A percentile compares a stretch with the other conserved stretches of the same genome.
Conservation (phyloP, 768 basidiomycete genomes). For the Lactarius deliciosus region DNA sequence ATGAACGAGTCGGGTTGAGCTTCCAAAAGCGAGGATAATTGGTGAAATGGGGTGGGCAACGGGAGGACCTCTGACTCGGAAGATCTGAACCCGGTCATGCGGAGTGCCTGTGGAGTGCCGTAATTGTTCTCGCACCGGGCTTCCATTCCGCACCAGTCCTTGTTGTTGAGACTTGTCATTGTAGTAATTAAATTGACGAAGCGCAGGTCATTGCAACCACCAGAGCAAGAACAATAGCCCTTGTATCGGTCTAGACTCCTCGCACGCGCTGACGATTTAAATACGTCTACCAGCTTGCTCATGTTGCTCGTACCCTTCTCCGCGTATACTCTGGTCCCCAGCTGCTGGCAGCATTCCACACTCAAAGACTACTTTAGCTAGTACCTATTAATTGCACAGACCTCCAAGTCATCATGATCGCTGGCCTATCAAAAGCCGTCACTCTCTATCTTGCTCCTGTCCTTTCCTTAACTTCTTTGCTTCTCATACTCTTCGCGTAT, state of each 20-base stretch:
- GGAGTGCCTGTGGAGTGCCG: no score
- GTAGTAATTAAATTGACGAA: not conserved
- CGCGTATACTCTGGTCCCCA: not conserved
- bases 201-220: not conserved
- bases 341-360: slow-evolving; percentile 29
- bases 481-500: slow-evolving; percentile 59
- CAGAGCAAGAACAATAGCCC: slow-evolving; percentile 10
- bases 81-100: no score
- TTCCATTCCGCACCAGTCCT: not conserved
- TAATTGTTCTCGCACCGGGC: not conserved
- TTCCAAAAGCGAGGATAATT: slow-evolving; percentile 55
- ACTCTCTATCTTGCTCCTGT: slow-evolving; percentile 63
- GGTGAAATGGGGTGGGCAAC: slow-evolving; percentile 45
- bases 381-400: slow-evolving; percentile 24
- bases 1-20: slow-evolving; percentile 54
- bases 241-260: slow-evolving; percentile 5
- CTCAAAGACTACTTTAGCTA: slow-evolving; percentile 27
- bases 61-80: no score
- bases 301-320: not conserved
- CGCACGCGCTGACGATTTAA: slow-evolving; percentile 8
- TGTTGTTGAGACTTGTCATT: not conserved
- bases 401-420: slow-evolving; percentile 55
- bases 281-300: not conserved
- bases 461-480: slow-evolving; percentile 60
- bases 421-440: slow-evolving; percentile 64